Percentiles rank a stretch among this genome's conserved stretches.
Evolutionary conservation across 331 rosid genomes (phyloP).

Genomic region (Arachis monticola): DNA sequence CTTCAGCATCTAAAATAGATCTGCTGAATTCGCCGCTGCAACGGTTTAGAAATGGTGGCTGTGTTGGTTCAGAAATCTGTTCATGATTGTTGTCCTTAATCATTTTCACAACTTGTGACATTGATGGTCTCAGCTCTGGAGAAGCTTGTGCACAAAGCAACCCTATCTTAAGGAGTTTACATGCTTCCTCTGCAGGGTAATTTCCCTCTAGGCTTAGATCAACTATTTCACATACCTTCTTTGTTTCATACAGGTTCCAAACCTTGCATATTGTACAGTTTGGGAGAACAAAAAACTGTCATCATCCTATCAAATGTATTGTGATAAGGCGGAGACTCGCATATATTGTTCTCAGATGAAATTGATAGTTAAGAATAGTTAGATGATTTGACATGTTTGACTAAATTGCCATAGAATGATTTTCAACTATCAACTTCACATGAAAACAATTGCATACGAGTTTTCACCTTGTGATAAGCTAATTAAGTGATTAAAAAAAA

Average conservation of each 20-base stretch:
- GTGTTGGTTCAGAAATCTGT: constrained; percentile 38
- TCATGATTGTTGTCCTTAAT: constrained; percentile 50
- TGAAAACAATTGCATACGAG: too few species aligned
- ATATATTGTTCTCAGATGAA: too few species aligned
- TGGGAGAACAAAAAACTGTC: background rate
- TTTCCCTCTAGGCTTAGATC: constrained; percentile 61
- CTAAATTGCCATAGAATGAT: too few species aligned
- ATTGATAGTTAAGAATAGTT: background rate
- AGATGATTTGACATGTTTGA: too few species aligned
- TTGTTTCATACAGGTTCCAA: constrained; percentile 65
- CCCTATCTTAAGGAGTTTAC: constrained; percentile 49
- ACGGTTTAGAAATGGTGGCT: constrained; percentile 55
- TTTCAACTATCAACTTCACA: too few species aligned
- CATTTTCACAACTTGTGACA: constrained; percentile 72
- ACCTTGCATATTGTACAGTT: constrained; percentile 41
- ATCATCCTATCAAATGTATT: background rate
- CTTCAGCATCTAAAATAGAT: background rate
- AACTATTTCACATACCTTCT: constrained; percentile 53
- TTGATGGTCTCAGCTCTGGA: constrained; percentile 69
- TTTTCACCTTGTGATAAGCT: too few species aligned
- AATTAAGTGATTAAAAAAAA: too few species aligned
- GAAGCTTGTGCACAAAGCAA: constrained; percentile 76
- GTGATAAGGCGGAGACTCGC: too few species aligned
- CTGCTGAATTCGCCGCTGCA: constrained; percentile 41
- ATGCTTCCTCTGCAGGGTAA: constrained; percentile 52